These are phyloP conservation scores for Physcia stellaris DNA, from an alignment of 495 filamentous ascomycete genomes.

Conservation along the genomic window DNA sequence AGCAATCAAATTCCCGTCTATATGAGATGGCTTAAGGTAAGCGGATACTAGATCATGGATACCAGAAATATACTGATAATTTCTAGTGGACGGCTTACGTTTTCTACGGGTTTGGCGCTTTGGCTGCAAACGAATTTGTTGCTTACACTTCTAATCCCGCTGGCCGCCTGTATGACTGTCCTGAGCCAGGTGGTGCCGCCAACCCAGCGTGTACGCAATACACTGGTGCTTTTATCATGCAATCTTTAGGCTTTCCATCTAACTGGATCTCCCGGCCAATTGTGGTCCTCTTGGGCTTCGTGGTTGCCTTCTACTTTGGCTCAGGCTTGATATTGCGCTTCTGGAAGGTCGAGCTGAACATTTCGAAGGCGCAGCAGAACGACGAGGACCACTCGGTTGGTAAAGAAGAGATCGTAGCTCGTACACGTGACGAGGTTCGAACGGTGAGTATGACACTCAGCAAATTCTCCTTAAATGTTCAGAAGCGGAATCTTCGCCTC, in stretches of 20 bases:
- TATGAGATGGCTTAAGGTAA: slow-evolving; percentile 56
- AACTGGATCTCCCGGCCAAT: slow-evolving; percentile 53
- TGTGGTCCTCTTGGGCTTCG: slow-evolving; percentile 42
- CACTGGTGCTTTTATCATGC: slow-evolving; percentile 51
- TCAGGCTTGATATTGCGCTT: slow-evolving; percentile 44
- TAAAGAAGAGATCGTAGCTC: slow-evolving; percentile 44
- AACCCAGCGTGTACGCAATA: slow-evolving; percentile 53
- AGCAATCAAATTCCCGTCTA: slow-evolving; percentile 57
- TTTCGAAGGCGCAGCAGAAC: slow-evolving; percentile 38
- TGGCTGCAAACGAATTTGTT: slow-evolving; percentile 56
- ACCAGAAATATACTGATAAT: background rate
- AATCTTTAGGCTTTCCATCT: slow-evolving; percentile 45
- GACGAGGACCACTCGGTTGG: slow-evolving; percentile 43
- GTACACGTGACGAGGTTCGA: slow-evolving; percentile 36
- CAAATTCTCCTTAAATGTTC: slow-evolving; percentile 45
- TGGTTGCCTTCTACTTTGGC: slow-evolving; percentile 38
- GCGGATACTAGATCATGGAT: slow-evolving; percentile 7
- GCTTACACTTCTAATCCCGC: slow-evolving; percentile 23
- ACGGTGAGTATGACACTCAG: slow-evolving; percentile 47
- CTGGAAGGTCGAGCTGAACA: slow-evolving; percentile 43
- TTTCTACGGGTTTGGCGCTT: slow-evolving; percentile 55
- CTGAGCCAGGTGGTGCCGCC: slow-evolving; percentile 35
- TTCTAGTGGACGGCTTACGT: slow-evolving; percentile 32
- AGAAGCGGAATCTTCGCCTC: slow-evolving; percentile 38
- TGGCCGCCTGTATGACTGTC: slow-evolving; percentile 53